phyloP scores from a whole-genome alignment of 2,329 filamentous ascomycete genomes.

The Lecanicillium sp. region DNA sequence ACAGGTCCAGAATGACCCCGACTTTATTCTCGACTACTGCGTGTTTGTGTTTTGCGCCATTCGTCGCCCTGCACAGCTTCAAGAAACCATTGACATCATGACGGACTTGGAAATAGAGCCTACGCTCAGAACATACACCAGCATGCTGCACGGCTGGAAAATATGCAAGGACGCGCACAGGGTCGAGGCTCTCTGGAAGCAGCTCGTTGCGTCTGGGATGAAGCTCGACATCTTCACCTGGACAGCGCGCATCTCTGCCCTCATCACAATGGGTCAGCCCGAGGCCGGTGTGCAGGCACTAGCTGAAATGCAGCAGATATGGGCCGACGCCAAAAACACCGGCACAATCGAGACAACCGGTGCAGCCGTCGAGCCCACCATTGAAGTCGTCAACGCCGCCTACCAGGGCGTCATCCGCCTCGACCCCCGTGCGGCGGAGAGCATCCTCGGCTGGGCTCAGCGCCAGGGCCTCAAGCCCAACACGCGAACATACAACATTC shows the following conservation, averaged over 20 bases:
- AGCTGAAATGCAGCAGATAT: conserved; percentile 56
- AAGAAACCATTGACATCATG: conserved; percentile 36
- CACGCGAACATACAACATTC: conserved; percentile 57
- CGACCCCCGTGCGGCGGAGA: conserved; percentile 41
- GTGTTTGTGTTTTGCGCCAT: conserved; percentile 31
- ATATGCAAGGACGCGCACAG: conserved; percentile 49
- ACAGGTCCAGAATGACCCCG: conserved; percentile 23
- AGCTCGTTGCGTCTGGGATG: conserved; percentile 48
- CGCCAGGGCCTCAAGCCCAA: conserved; percentile 48
- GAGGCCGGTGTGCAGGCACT: conserved; percentile 55
- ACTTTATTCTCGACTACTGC: conserved; percentile 30
- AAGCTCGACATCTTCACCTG: conserved; percentile 59
- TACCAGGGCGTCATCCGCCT: conserved; percentile 52
- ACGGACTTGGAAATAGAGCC: conserved; percentile 43
- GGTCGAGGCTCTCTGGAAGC: conserved; percentile 60
- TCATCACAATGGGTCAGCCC: conserved; percentile 48
- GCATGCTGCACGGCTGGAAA: conserved; percentile 66
- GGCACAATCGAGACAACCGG: conserved; percentile 18
- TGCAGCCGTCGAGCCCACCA: conserved; percentile 50
- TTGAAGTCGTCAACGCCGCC: conserved; percentile 62
- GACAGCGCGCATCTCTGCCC: conserved; percentile 61
- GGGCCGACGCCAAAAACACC: conserved; percentile 35
- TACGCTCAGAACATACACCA: conserved; percentile 59
- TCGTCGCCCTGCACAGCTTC: conserved; percentile 18
- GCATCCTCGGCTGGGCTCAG: conserved; percentile 52